Percentiles rank a stretch among this genome's conserved stretches.
These are phyloP conservation scores for Pseudocercospora pini-densiflorae DNA, from an alignment of 2,329 filamentous ascomycete species.

Conservation along the genomic window DNA sequence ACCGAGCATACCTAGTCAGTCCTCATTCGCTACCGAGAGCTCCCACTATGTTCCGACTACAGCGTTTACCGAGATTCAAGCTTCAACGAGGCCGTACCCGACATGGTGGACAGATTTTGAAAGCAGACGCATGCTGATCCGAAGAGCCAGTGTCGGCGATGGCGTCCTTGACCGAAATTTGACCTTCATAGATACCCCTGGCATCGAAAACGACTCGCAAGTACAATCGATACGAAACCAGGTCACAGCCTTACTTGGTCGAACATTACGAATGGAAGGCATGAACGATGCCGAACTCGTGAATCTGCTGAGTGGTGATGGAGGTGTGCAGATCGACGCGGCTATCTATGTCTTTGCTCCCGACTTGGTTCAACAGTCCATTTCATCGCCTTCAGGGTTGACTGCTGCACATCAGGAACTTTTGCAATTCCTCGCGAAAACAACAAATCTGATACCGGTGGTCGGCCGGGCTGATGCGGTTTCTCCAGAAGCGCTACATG, in stretches of 20 bases:
- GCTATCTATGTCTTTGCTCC: constrained; percentile 80
- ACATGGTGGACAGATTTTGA: constrained; percentile 87
- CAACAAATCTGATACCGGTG: constrained; percentile 85
- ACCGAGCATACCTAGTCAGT: constrained; percentile 42
- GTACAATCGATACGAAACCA: constrained; percentile 53
- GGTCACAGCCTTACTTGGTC: constrained; percentile 70
- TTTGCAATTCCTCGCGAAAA: constrained; percentile 57
- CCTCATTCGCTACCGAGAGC: constrained; percentile 24
- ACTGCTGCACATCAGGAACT: constrained; percentile 28
- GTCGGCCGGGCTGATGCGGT: constrained; percentile 75
- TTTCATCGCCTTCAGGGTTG: constrained; percentile 3
- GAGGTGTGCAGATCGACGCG: constrained; percentile 81
- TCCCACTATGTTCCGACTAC: constrained; percentile 23
- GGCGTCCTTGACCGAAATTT: constrained; percentile 86
- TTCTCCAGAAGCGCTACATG: constrained; percentile 21
- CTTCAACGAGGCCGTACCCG: constrained; percentile 68
- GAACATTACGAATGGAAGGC: constrained; percentile 64
- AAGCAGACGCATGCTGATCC: constrained; percentile 64
- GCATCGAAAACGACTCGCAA: constrained; percentile 62
- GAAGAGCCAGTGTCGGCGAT: constrained; percentile 72
- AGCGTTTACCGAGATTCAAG: constrained; percentile 47
- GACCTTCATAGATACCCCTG: constrained; percentile 87
- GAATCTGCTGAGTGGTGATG: constrained; percentile 77
- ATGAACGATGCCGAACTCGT: constrained; percentile 75
- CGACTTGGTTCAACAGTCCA: constrained; percentile 10